Evolutionary conservation across 225 moss, liverwort and hornwort species (phyloP).

Genomic region (Marchantia paleacea): DNA sequence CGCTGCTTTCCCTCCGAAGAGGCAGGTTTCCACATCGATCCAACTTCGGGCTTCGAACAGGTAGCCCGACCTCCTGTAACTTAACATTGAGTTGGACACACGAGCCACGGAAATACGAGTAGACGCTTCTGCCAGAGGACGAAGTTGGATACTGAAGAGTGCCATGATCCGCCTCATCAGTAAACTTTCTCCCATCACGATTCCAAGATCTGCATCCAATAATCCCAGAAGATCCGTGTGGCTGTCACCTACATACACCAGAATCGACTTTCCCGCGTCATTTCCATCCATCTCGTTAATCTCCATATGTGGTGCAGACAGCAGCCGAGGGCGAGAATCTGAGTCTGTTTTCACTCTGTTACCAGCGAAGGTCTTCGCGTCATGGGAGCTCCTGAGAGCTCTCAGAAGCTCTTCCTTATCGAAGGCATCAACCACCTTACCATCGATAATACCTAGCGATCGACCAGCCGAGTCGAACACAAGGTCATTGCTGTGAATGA

Average conservation of each 20-base stretch:
- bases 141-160: conserved; percentile 33
- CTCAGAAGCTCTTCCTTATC: conserved; percentile 44
- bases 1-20: conserved; percentile 17
- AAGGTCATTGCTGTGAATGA: conserved; percentile 45
- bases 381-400: conserved; percentile 27
- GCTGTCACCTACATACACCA: conserved; percentile 49
- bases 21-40: conserved; percentile 37
- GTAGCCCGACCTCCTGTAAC: conserved; percentile 39
- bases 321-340: neutral
- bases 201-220: conserved; percentile 49
- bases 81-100: conserved; percentile 23
- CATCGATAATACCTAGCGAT: conserved; percentile 33
- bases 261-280: conserved; percentile 16
- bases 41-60: conserved; percentile 44
- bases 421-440: conserved; percentile 43
- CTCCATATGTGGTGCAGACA: neutral
- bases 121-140: conserved; percentile 40
- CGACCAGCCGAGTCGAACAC: conserved; percentile 30
- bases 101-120: conserved; percentile 35
- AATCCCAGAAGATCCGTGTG: conserved; percentile 46
- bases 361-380: neutral
- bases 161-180: conserved; percentile 28
- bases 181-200: conserved; percentile 34
- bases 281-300: neutral
- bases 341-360: too few relatives aligned